These are phyloP conservation scores for Didymella pomorum DNA, from an alignment of 2,329 filamentous ascomycete genomes.

Conservation along the genomic window DNA sequence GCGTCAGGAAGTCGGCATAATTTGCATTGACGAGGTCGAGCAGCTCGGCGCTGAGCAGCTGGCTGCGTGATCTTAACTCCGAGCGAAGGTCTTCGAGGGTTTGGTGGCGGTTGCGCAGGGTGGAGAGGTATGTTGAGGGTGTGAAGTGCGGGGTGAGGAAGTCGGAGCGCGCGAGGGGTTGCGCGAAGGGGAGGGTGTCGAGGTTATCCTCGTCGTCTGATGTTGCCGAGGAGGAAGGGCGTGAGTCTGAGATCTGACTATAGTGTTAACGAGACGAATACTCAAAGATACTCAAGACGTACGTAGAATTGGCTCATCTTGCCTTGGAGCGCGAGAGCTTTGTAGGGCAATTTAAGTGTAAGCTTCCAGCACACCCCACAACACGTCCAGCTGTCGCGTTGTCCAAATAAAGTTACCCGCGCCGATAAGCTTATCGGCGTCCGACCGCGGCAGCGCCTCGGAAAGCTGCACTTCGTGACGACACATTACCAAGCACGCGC, in stretches of 20 bases:
- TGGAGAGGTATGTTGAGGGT: constrained; percentile 81
- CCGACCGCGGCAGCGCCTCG: constrained; percentile 7
- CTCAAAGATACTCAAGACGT: constrained; percentile 11
- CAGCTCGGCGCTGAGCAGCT: constrained; percentile 82
- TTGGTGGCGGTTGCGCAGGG: constrained; percentile 86
- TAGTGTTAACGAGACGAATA: too few relatives aligned
- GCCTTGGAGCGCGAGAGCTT: background rate
- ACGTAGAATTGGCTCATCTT: constrained; percentile 62
- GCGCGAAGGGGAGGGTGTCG: constrained; percentile 82
- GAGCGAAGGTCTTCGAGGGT: constrained; percentile 91
- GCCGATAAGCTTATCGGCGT: constrained; percentile 10
- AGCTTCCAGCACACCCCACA: background rate
- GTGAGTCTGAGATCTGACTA: constrained; percentile 28
- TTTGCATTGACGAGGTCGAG: constrained; percentile 95
- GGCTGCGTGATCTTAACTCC: constrained; percentile 82
- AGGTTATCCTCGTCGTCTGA: constrained; percentile 61
- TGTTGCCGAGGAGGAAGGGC: background rate
- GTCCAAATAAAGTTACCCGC: constrained; percentile 11
- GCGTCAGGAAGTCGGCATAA: constrained; percentile 86
- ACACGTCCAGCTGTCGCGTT: constrained; percentile 8
- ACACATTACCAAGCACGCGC: constrained; percentile 20
- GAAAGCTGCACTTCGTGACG: constrained; percentile 15
- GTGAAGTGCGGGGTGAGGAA: constrained; percentile 81
- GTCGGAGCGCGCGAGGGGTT: constrained; percentile 80
- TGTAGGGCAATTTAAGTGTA: background rate